Evolutionary conservation across 345 rosid genomes (phyloP), one percentile per base, ranked within the genome.

Genomic region (Arabidopsis arenosa): DNA sequence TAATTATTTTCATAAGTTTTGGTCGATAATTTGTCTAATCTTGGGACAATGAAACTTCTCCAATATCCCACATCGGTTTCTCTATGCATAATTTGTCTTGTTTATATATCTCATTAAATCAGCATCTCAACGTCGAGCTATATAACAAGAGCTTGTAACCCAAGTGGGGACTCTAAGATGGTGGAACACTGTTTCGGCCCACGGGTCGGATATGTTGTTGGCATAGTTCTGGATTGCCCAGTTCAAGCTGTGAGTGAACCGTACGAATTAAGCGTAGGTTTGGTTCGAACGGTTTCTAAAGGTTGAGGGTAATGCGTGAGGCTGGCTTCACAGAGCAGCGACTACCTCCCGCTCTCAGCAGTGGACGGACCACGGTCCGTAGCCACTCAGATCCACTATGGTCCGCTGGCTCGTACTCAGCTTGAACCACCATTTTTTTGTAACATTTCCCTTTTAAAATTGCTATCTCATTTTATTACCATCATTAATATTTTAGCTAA

Each of bases 251-350:
- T 47, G 56, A 47, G 70, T 65, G 70, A 47, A 2, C 30, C 11
- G 70, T 3, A 1, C 11, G 69, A 1, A n/a, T 6, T 6, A 12
- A 15, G n/a, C 56, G 56, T 47, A 65, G 10, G 57, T 14, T 15
- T 32, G 15, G 56, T 30, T 32, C 30, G 44, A 3, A 4, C 12
- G 7, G 28, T 0, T 23, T 0, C 58, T 71, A 47, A 36, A 60
- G 59, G 6, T 2, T 48, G 37, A 47, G 67, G 67, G 28, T 0
- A 71, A 36, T 48, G 67, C 67, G 75, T 71, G 28, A 71, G 75
- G 58, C 75, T 60, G 75, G 75, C 23, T 59, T 60, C 49, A 71
- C 67, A 71, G 75, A 71, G 58, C 75, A 71, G 75, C 67, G 67
- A 71, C 8, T 13, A 70, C 47, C 21, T 44, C 36, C n/a, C 57